These are phyloP conservation scores for Pseudoturritis turrita DNA, from an alignment of 345 rosid species.

Conservation along the genomic window DNA sequence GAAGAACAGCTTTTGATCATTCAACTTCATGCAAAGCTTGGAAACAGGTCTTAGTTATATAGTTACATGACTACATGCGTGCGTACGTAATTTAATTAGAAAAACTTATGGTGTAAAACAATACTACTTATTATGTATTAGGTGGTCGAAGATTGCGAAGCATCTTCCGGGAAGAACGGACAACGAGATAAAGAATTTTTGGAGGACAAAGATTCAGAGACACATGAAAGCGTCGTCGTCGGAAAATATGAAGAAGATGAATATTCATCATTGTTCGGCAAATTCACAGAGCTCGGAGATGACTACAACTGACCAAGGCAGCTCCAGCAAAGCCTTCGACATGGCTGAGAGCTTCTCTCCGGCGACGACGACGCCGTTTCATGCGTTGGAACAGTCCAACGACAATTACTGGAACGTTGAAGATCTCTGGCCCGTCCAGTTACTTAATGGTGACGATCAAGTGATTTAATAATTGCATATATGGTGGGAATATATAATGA, in stretches of 20 bases:
- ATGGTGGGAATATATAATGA: neutral
- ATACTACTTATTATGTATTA: neutral
- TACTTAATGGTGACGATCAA: slow-evolving; percentile 37
- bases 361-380: slow-evolving; percentile 3
- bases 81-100: neutral
- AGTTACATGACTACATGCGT: neutral
- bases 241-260: neutral
- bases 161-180: slow-evolving; percentile 98
- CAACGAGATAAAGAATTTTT: slow-evolving; percentile 90
- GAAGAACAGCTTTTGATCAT: slow-evolving; percentile 29
- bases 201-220: slow-evolving; percentile 95
- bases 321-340: slow-evolving; percentile 17
- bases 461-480: neutral
- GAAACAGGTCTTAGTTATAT: slow-evolving; percentile 17
- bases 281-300: slow-evolving; percentile 22
- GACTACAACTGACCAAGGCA: slow-evolving; percentile 18
- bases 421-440: slow-evolving; percentile 76
- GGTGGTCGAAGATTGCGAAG: slow-evolving; percentile 94
- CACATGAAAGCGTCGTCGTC: slow-evolving; percentile 42
- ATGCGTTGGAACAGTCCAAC: slow-evolving; percentile 33
- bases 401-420: slow-evolving; percentile 81
- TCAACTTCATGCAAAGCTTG: slow-evolving; percentile 35
- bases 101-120: neutral
- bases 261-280: neutral
- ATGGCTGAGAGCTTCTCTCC: slow-evolving; percentile 16